Evolutionary conservation across 768 basidiomycete species (phyloP).

Genomic region (Chiua virens): DNA sequence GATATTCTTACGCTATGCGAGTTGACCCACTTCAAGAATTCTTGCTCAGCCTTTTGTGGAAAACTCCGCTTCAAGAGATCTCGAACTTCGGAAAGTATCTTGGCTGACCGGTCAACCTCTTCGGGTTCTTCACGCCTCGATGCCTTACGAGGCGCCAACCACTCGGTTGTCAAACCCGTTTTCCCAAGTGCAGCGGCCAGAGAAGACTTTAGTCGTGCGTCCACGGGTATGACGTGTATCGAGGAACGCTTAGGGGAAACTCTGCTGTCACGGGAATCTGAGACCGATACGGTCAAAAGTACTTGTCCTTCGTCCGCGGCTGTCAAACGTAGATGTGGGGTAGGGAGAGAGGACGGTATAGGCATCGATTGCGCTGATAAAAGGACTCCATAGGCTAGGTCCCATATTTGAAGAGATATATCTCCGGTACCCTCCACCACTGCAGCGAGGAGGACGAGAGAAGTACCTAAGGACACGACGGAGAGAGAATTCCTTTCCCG

Average conservation of each 20-base stretch:
- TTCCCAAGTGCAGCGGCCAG: conserved; percentile 65
- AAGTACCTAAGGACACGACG: conserved; percentile 52
- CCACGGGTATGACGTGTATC: conserved; percentile 60
- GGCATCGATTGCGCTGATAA: conserved; percentile 54
- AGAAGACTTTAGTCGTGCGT: conserved; percentile 53
- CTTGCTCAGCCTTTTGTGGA: conserved; percentile 52
- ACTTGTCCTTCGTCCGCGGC: conserved; percentile 46
- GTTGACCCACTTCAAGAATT: conserved; percentile 63
- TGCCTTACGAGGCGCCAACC: conserved; percentile 38
- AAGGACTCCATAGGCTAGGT: conserved; percentile 65
- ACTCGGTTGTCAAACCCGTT: conserved; percentile 41
- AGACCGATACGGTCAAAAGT: conserved; percentile 50
- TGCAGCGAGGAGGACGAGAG: conserved; percentile 56
- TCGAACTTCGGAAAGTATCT: conserved; percentile 40
- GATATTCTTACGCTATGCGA: conserved; percentile 28
- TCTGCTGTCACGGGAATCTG: conserved; percentile 9
- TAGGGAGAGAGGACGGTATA: conserved; percentile 44
- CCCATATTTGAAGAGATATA: conserved; percentile 63
- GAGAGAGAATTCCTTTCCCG: conserved; percentile 28
- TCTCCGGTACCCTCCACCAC: conserved; percentile 36
- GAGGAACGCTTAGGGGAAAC: conserved; percentile 41
- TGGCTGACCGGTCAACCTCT: conserved; percentile 23
- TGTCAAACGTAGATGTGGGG: conserved; percentile 29
- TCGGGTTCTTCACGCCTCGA: conserved; percentile 2
- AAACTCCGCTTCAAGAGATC: conserved; percentile 42